Evolutionary conservation across 345 rosid genomes (phyloP), one percentile per base, ranked within the genome.

Genomic region (Lepidium sativum): DNA sequence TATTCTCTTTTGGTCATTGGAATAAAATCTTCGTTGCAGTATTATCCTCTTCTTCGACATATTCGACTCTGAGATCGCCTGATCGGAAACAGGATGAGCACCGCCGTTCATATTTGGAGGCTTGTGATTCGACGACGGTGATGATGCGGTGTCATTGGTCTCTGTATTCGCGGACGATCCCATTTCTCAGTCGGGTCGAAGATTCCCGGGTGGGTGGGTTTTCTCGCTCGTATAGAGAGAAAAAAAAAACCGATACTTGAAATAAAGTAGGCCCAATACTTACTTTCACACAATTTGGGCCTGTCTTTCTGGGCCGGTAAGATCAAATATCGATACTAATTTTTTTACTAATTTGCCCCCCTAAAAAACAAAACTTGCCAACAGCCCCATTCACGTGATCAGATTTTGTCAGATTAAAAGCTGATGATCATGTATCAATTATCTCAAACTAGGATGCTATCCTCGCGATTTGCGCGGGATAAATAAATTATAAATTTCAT

Each of bases 81-180:
- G 54, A 60, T 11, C 66, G 62, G 8, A 59, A 54, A 12, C 68
- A 61, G 14, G 20, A n/a, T 60, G 47, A 16, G 33, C 67, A 42
- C 77, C 73, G 63, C 72, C 71, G 53, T 21, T 44, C 6, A 56
- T 57, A 14, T 51, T 34, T 12, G 45, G 47, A 44, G 67, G 76
- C 41, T 68, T 83, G 31, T 55, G 75, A 63, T 77, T 82, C 54
- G 72, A 79, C 60, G 49, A 81, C 60, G 42, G 84, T 60, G 54
- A 58, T 34, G 67, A 55, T 18, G 40, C 62, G 60, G 70, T 48
- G 53, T 85, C 83, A 77, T 80, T 75, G 64, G 80, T 80, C 31
- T 80, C 86, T 45, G 87, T 88, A 2, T 68, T 38, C 69, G 80
- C 87, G 4, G 86, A 69, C 50, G 95, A 81, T 68, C 95, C 97